Conservation (phyloP, 805 yeast genomes). For the Yarrowia bubula region DNA sequence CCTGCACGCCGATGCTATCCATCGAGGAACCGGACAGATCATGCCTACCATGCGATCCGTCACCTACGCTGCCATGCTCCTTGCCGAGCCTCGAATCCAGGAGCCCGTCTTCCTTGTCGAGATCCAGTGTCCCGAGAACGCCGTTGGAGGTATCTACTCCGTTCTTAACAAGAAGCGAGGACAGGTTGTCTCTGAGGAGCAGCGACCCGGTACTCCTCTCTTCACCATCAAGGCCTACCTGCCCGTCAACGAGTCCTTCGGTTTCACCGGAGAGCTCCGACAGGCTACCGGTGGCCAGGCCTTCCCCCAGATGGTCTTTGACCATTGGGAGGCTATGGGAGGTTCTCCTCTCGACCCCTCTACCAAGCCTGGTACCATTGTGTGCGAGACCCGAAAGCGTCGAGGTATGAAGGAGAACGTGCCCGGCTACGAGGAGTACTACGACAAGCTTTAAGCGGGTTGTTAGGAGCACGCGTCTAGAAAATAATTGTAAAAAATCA, state of each 20-base stretch:
- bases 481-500: constrained; percentile 24
- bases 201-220: constrained; percentile 99
- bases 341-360: constrained; percentile 93
- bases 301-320: constrained; percentile 99
- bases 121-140: constrained; percentile 98
- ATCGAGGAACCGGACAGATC: constrained; percentile 99
- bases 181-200: constrained; percentile 98
- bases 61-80: constrained; percentile 95
- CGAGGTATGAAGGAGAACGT: constrained; percentile 95
- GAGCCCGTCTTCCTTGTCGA: constrained; percentile 99
- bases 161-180: constrained; percentile 91
- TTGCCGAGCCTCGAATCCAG: constrained; percentile 98
- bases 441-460: constrained; percentile 49
- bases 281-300: constrained; percentile 99
- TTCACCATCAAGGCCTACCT: constrained; percentile 99
- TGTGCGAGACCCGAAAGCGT: constrained; percentile 78
- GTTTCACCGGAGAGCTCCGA: constrained; percentile 99
- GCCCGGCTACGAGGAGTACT: constrained; percentile 99
- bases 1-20: constrained; percentile 99
- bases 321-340: constrained; percentile 90
- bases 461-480: constrained; percentile 13
- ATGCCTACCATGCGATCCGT: constrained; percentile 99
- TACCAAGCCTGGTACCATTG: constrained; percentile 66
- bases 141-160: constrained; percentile 99
- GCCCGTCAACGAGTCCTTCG: constrained; percentile 99